Evolutionary conservation across 2,329 filamentous ascomycete genomes (phyloP).

Genomic region (Mycosphaerella arachidis): DNA sequence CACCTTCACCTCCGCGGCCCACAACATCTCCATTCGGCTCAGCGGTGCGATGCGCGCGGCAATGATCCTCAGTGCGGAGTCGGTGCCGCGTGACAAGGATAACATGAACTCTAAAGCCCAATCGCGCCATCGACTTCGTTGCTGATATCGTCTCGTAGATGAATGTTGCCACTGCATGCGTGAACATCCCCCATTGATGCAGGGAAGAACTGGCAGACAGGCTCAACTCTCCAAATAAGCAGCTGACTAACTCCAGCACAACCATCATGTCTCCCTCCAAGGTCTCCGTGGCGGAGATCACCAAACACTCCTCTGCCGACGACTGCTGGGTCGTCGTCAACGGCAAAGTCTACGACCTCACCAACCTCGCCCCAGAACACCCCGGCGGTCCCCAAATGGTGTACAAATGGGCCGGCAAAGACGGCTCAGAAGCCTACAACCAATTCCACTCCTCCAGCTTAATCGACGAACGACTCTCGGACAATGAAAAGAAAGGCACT

Average conservation of each 20-base stretch:
- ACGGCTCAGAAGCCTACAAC: conserved; percentile 53
- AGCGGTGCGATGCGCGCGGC: not conserved
- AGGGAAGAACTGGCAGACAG: not conserved
- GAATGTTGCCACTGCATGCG: not conserved
- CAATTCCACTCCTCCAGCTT: conserved; percentile 46
- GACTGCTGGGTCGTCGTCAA: conserved; percentile 64
- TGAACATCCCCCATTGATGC: too few species aligned
- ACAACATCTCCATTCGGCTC: not conserved
- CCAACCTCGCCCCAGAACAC: conserved; percentile 60
- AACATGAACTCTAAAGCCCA: not conserved
- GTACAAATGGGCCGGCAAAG: conserved; percentile 49
- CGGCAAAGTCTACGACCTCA: conserved; percentile 63
- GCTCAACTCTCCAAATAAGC: not conserved
- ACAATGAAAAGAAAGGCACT: conserved; percentile 39
- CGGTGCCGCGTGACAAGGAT: not conserved
- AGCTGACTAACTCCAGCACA: not conserved
- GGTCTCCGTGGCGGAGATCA: conserved; percentile 30
- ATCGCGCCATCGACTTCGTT: not conserved
- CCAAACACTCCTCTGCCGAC: conserved; percentile 31
- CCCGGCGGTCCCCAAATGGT: conserved; percentile 56
- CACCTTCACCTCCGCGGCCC: not conserved
- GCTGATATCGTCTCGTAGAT: not conserved
- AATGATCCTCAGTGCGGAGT: not conserved
- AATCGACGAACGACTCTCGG: conserved; percentile 40
- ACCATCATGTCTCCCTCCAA: not conserved